Conservation (phyloP, 169 alveolate genomes). For the Plasmodium reichenowi region DNA sequence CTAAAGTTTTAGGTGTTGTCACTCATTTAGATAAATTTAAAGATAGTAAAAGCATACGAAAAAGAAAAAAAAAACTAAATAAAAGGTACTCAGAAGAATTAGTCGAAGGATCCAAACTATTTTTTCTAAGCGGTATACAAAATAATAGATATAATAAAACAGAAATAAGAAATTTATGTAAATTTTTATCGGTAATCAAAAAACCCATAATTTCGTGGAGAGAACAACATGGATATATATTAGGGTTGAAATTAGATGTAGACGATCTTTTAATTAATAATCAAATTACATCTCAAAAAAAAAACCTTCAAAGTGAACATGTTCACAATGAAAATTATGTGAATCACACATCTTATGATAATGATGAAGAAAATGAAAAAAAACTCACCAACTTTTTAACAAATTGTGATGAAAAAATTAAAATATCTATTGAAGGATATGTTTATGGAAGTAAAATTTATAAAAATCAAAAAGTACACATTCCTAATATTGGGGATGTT, state of each 20-base stretch:
- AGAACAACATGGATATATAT: constrained; percentile 96
- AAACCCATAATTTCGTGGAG: constrained; percentile 95
- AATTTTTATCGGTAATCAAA: constrained; percentile 95
- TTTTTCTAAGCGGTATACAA: constrained; percentile 96
- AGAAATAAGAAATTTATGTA: constrained; percentile 95
- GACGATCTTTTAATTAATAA: constrained; percentile 15
- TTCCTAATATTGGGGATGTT: constrained; percentile 95
- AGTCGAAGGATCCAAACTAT: constrained; percentile 98
- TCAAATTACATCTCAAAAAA: background rate
- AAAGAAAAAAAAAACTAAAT: constrained; percentile 95
- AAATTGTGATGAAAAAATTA: constrained; percentile 77
- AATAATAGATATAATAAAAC: constrained; percentile 93
- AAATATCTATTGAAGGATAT: constrained; percentile 96
- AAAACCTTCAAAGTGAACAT: no score
- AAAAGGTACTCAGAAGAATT: constrained; percentile 98
- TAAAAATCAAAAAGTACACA: constrained; percentile 88
- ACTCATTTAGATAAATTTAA: constrained; percentile 97
- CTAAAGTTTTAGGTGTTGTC: constrained; percentile 95
- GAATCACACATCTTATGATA: background rate
- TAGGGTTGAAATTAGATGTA: constrained; percentile 95
- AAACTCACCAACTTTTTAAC: constrained; percentile 40
- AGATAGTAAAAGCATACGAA: constrained; percentile 93
- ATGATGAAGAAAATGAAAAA: constrained; percentile 53
- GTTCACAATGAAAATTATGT: constrained; percentile 3
- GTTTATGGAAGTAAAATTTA: constrained; percentile 93